Conservation (phyloP, 1,284 basidiomycete species). For the Hymenochaete sp. region DNA sequence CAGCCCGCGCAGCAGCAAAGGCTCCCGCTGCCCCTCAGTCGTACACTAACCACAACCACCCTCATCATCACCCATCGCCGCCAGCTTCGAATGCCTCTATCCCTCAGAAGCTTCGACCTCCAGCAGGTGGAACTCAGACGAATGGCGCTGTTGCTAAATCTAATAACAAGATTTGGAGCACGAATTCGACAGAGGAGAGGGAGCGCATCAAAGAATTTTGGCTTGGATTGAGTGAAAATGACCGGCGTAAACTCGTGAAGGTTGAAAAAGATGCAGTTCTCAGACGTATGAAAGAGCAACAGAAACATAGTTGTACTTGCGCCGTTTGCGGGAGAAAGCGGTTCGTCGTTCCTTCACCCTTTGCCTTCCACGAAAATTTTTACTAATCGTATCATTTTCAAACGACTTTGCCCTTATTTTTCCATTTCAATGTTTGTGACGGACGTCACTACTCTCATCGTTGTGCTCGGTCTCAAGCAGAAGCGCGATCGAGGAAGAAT, state of each 20-base stretch:
- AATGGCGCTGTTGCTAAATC: constrained; percentile 34
- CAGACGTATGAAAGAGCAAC: constrained; percentile 98
- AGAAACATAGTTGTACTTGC: constrained; percentile 91
- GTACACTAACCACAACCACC: constrained; percentile 40
- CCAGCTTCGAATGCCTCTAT: constrained; percentile 55
- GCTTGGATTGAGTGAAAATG: constrained; percentile 82
- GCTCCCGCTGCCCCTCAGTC: constrained; percentile 49
- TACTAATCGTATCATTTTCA: constrained; percentile 32
- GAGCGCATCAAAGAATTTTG: constrained; percentile 98
- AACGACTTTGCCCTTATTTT: no score
- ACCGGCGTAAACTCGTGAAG: constrained; percentile 85
- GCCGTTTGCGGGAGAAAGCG: constrained; percentile 96
- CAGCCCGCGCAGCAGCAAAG: constrained; percentile 61
- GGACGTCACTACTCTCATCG: no score
- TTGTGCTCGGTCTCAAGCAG: constrained; percentile 36
- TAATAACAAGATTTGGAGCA: constrained; percentile 79
- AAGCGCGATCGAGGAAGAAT: constrained; percentile 96
- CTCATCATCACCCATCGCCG: constrained; percentile 61
- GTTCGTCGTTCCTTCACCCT: constrained; percentile 43
- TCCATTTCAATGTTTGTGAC: no score
- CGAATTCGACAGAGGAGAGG: constrained; percentile 83
- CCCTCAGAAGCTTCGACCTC: constrained; percentile 38
- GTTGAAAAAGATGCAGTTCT: constrained; percentile 97
- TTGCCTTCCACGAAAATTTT: constrained; percentile 24
- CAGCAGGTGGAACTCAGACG: constrained; percentile 27